These are phyloP conservation scores for Kazachstania viticola DNA, from an alignment of 805 yeast species.

Conservation along the genomic window DNA sequence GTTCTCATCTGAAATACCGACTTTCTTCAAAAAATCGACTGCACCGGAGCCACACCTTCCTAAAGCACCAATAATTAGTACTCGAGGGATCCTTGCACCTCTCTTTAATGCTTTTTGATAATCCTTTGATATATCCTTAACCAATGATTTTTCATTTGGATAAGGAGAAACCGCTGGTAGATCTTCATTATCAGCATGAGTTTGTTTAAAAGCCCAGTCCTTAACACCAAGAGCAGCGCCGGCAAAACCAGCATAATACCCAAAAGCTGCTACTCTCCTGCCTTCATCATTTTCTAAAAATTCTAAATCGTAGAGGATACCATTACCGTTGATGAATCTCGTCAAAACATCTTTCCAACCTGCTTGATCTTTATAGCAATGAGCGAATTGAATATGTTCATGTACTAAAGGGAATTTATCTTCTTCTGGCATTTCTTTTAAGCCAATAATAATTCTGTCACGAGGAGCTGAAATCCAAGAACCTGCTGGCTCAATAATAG, in stretches of 20 bases:
- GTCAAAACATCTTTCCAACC: conserved; percentile 91
- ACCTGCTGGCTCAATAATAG: conserved; percentile 80
- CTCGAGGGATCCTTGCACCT: conserved; percentile 61
- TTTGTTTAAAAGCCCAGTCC: conserved; percentile 90
- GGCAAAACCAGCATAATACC: conserved; percentile 99
- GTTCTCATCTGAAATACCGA: conserved; percentile 79
- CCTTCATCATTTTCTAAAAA: conserved; percentile 89
- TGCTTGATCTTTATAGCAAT: conserved; percentile 93
- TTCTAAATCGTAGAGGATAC: conserved; percentile 85
- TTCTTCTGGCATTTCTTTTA: conserved; percentile 90
- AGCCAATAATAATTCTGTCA: conserved; percentile 82
- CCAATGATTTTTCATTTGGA: conserved; percentile 64
- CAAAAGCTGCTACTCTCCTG: conserved; percentile 98
- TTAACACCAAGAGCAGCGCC: conserved; percentile 95
- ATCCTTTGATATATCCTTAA: conserved; percentile 56
- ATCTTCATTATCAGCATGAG: conserved; percentile 52
- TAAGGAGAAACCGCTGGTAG: conserved; percentile 75
- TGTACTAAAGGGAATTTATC: conserved; percentile 84
- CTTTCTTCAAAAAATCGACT: conserved; percentile 64
- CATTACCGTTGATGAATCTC: conserved; percentile 87
- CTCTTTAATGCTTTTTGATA: conserved; percentile 46
- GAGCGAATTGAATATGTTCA: conserved; percentile 97
- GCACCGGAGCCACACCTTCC: conserved; percentile 99
- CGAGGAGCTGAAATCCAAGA: conserved; percentile 89
- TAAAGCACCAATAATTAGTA: conserved; percentile 87